Base-by-base conservation (phyloP, 345 rosid species). In the Syzygium grande region DNA sequence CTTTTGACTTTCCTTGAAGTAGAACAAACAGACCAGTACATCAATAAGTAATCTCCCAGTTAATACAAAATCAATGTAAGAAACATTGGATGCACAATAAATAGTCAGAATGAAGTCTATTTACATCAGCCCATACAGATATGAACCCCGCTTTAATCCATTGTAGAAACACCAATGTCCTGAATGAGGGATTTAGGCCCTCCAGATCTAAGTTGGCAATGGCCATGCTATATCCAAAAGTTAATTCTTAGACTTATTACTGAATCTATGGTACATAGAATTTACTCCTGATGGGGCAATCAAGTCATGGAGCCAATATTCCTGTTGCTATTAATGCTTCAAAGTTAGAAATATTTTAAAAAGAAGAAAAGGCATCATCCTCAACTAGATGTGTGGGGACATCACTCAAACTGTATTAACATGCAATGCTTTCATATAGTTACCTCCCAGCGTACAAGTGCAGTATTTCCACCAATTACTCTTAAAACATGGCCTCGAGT, bases 401-500 rank as follows among this genome's bases (percentile, higher is more conserved):
- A 73, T 73, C 80, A 34, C 80, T 73, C 80, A 73, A 25, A 34
- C 80, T 23, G 49, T 34, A 73, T 17, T 34, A 73, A 73, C 49
- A 73, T 17, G 80, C 80, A 73, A 73, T 73, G 80, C 80, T 73
- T 68, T 43, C 16, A 56, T 79, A 77, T 87, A 52, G 87, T 91
- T 94, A 96, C 99, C 96, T 98, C 99, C 99, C 99, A 97, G 49
- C 98, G 98, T 83, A 97, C 98, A 91, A 97, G 94, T 87, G 93
- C 98, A 91, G 91, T 94, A 87, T 92, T 93, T 79, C 93, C 96
- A 89, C 90, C 88, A 86, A 92, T 83, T 87, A 90, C 59, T 94
- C 92, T 97, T 92, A 96, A 41, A 90, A 97, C 88, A 88, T 89
- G 94, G 78, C 99, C 99, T 86, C 93, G 96, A 88, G 98, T 95